A percentile compares a stretch with the other conserved stretches of the same genome.
Conservation (phyloP, 345 rosid species). For the Diplotaxis tenuifolia region DNA sequence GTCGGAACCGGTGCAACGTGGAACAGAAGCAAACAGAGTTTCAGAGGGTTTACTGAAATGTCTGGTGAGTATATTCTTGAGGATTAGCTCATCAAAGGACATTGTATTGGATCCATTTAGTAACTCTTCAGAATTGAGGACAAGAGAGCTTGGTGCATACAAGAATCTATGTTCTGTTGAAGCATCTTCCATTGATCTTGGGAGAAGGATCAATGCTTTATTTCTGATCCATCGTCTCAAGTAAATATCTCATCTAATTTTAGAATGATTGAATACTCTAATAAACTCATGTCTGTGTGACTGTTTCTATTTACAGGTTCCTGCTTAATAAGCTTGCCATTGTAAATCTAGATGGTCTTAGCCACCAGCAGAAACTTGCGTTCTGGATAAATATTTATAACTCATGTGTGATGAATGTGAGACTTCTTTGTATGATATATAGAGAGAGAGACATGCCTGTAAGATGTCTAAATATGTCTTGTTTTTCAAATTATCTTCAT, state of each 20-base stretch:
- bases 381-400: constrained; percentile 94
- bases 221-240: constrained; percentile 71
- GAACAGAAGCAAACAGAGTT: constrained; percentile 58
- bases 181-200: constrained; percentile 60
- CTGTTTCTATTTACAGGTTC: constrained; percentile 45
- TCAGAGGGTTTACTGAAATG: constrained; percentile 72
- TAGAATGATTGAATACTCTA: not conserved
- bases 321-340: constrained; percentile 68
- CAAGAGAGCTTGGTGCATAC: constrained; percentile 63
- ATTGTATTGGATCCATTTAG: constrained; percentile 60
- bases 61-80: constrained; percentile 56
- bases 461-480: not conserved
- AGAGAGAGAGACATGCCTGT: not conserved
- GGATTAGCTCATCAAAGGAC: constrained; percentile 65
- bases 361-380: constrained; percentile 92
- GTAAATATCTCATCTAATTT: constrained; percentile 41
- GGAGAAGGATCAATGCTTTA: constrained; percentile 48
- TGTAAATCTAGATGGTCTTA: constrained; percentile 62
- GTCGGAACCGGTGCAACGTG: constrained; percentile 39
- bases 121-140: constrained; percentile 39
- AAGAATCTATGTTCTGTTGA: constrained; percentile 55
- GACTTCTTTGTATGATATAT: constrained; percentile 9
- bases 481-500: constrained; percentile 2
- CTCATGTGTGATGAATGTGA: constrained; percentile 84
- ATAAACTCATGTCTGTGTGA: constrained; percentile 18